A percentile compares a stretch with the other conserved stretches of the same genome.
phyloP scores from a whole-genome alignment of 2,329 filamentous ascomycete genomes.

The Aspergillus fumigatus region DNA sequence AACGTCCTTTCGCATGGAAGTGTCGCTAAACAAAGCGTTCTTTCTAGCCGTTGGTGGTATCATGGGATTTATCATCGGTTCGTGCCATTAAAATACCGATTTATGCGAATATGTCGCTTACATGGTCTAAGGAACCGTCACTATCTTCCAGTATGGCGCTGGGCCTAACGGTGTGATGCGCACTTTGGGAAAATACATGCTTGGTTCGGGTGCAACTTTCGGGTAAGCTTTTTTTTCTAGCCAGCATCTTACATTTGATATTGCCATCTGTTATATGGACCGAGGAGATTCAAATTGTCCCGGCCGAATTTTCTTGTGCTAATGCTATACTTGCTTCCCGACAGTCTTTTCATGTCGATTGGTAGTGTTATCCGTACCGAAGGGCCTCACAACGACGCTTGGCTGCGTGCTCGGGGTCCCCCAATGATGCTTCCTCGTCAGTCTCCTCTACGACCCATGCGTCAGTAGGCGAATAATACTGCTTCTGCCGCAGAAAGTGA shows the following conservation, averaged over 20 bases:
- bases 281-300: background rate
- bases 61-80: slow-evolving; percentile 97
- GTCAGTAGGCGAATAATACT: slow-evolving; percentile 23
- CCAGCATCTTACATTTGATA: background rate
- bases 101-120: slow-evolving; percentile 1
- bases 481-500: background rate
- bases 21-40: background rate
- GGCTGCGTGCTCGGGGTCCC: slow-evolving; percentile 66
- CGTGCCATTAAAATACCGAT: slow-evolving; percentile 16
- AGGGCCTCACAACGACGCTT: slow-evolving; percentile 71
- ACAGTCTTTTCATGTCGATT: slow-evolving; percentile 95
- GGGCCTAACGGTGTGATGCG: slow-evolving; percentile 91
- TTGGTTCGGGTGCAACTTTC: slow-evolving; percentile 90
- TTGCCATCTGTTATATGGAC: background rate
- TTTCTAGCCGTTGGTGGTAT: slow-evolving; percentile 80
- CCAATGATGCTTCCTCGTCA: slow-evolving; percentile 63
- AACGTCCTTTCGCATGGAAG: slow-evolving; percentile 1
- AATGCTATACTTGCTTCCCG: background rate
- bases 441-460: slow-evolving; percentile 28
- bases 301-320: background rate
- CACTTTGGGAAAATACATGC: slow-evolving; percentile 94
- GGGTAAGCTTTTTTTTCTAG: slow-evolving; percentile 58
- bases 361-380: slow-evolving; percentile 95
- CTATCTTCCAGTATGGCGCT: slow-evolving; percentile 91
- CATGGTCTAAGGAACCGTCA: slow-evolving; percentile 66